Evolutionary conservation across 2,329 filamentous ascomycete genomes (phyloP).

Genomic region (Ceratocystis diversiconidia): DNA sequence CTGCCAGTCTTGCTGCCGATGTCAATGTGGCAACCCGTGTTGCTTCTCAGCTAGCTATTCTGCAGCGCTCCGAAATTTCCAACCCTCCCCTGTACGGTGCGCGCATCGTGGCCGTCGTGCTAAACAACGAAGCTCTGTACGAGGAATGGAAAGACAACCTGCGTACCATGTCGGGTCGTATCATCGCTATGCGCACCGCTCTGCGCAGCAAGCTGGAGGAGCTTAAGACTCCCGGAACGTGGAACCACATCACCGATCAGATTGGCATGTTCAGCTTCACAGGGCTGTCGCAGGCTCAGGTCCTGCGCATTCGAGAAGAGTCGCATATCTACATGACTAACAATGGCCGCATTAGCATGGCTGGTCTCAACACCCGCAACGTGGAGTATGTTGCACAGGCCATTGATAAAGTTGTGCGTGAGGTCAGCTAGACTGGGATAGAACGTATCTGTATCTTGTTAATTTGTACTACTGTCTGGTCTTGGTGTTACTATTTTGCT

Average conservation of each 20-base stretch:
- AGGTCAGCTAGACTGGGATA: conserved; percentile 20
- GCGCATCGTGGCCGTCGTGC: conserved; percentile 66
- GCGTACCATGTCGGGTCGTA: conserved; percentile 85
- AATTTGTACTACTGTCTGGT: background rate
- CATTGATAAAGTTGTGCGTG: conserved; percentile 67
- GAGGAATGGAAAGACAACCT: conserved; percentile 87
- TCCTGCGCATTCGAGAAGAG: conserved; percentile 52
- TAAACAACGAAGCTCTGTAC: conserved; percentile 74
- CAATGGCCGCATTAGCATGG: conserved; percentile 97
- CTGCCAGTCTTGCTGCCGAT: conserved; percentile 38
- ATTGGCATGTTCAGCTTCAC: conserved; percentile 99
- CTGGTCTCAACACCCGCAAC: conserved; percentile 84
- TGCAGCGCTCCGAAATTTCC: conserved; percentile 93
- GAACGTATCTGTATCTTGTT: background rate
- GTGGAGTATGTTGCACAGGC: conserved; percentile 87
- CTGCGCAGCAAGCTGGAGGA: conserved; percentile 70
- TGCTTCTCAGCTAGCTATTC: conserved; percentile 75
- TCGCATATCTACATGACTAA: conserved; percentile 86
- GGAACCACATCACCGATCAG: conserved; percentile 96
- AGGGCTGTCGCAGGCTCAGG: conserved; percentile 60
- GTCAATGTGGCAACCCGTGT: conserved; percentile 52
- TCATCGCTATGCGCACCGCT: conserved; percentile 76
- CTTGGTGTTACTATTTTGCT: background rate
- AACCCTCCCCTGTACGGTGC: conserved; percentile 94
- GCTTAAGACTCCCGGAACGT: conserved; percentile 72